Conservation (phyloP, 768 basidiomycete genomes). For the Mycena metata region DNA sequence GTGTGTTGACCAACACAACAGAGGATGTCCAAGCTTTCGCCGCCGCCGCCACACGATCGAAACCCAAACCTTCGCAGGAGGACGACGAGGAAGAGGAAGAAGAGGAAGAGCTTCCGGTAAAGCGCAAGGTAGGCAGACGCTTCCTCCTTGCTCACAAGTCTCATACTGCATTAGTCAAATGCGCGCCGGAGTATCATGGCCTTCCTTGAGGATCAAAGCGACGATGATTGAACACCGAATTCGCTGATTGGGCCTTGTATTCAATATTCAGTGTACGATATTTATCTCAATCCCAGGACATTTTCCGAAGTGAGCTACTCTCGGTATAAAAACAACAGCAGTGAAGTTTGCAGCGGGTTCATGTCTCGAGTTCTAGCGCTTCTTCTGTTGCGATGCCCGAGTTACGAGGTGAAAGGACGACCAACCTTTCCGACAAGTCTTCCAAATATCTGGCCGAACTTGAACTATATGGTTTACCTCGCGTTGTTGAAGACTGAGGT, state of each 20-base stretch:
- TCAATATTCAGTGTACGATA: constrained; percentile 14
- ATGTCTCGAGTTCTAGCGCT: no score
- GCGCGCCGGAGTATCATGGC: constrained; percentile 75
- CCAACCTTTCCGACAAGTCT: no score
- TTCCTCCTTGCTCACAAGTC: not conserved
- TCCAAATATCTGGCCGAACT: no score
- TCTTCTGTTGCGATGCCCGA: no score
- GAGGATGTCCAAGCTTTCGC: constrained; percentile 86
- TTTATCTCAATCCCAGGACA: not conserved
- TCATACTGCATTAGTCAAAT: constrained; percentile 48
- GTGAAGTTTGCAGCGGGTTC: no score
- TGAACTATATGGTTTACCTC: no score
- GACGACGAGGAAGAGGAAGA: constrained; percentile 46
- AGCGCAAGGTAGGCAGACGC: constrained; percentile 56
- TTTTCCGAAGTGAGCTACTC: no score
- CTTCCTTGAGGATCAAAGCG: constrained; percentile 81
- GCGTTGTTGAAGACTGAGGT: no score
- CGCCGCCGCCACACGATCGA: constrained; percentile 54
- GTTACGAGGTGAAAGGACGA: no score
- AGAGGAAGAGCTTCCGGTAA: constrained; percentile 52
- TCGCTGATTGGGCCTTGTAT: not conserved
- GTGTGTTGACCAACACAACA: constrained; percentile 44
- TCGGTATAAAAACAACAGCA: no score
- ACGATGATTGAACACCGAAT: constrained; percentile 48
- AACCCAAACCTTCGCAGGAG: constrained; percentile 42